phyloP scores from a whole-genome alignment of 2,329 filamentous ascomycete genomes.

The Pseudogymnoascus sp. region DNA sequence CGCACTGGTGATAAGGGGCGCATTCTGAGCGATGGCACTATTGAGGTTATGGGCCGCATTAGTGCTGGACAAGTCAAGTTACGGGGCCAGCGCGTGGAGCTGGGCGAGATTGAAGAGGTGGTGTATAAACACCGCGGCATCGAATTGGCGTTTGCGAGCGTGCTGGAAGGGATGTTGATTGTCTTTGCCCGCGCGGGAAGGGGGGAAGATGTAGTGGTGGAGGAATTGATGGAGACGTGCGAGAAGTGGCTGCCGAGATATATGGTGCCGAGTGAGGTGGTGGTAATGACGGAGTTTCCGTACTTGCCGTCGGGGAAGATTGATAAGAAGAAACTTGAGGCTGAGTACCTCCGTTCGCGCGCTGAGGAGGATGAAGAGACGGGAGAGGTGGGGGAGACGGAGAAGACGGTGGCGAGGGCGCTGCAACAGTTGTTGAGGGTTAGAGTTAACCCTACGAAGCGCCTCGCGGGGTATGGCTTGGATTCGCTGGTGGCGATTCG shows the following conservation, averaged over 20 bases:
- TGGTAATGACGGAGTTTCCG: slow-evolving; percentile 58
- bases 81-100: slow-evolving; percentile 72
- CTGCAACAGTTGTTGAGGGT: slow-evolving; percentile 20
- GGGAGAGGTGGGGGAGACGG: slow-evolving; percentile 20
- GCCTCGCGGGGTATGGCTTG: slow-evolving; percentile 48
- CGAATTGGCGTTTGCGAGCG: slow-evolving; percentile 56
- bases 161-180: slow-evolving; percentile 62
- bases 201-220: slow-evolving; percentile 27
- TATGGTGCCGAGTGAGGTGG: slow-evolving; percentile 73
- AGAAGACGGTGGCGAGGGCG: slow-evolving; percentile 15
- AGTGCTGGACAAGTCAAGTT: slow-evolving; percentile 77
- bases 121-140: slow-evolving; percentile 53
- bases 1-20: slow-evolving; percentile 52
- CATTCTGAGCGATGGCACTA: slow-evolving; percentile 54
- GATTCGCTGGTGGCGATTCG: slow-evolving; percentile 59
- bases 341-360: slow-evolving; percentile 39
- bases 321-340: slow-evolving; percentile 57
- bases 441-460: slow-evolving; percentile 30
- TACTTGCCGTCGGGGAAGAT: slow-evolving; percentile 77
- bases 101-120: slow-evolving; percentile 70
- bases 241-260: slow-evolving; percentile 68
- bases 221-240: slow-evolving; percentile 50
- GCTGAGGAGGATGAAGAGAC: slow-evolving; percentile 10
- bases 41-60: slow-evolving; percentile 81
- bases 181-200: slow-evolving; percentile 49